phyloP scores from a whole-genome alignment of 768 basidiomycete species.

The Boletus edulis region DNA sequence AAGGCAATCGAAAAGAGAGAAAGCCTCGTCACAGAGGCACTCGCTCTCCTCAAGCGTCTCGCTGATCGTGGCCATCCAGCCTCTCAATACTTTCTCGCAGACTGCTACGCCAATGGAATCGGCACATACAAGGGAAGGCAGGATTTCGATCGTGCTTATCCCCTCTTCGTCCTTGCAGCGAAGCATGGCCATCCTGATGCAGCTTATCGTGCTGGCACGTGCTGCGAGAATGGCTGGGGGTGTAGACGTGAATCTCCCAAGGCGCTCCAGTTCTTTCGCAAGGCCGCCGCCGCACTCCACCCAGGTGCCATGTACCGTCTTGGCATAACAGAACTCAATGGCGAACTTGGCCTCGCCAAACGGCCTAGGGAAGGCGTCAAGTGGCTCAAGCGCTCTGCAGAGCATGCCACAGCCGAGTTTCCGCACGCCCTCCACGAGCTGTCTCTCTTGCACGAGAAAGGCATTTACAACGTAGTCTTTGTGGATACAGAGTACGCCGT shows the following conservation, averaged over 20 bases:
- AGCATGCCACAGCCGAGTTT: constrained; percentile 91
- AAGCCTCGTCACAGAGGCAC: constrained; percentile 87
- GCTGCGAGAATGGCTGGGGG: constrained; percentile 99
- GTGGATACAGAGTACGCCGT: constrained; percentile 95
- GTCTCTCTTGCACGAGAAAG: constrained; percentile 91
- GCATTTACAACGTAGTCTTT: constrained; percentile 97
- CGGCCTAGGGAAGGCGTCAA: constrained; percentile 96
- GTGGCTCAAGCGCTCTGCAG: constrained; percentile 97
- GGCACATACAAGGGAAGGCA: constrained; percentile 87
- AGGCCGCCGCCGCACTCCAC: constrained; percentile 87
- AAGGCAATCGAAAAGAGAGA: constrained; percentile 80
- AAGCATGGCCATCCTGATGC: constrained; percentile 98
- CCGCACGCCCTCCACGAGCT: constrained; percentile 96
- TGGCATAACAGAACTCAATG: constrained; percentile 94
- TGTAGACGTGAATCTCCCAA: constrained; percentile 90
- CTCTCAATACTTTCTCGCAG: constrained; percentile 96
- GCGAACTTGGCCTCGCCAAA: constrained; percentile 83
- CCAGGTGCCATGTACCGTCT: constrained; percentile 97
- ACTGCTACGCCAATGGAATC: constrained; percentile 98
- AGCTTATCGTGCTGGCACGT: constrained; percentile 92
- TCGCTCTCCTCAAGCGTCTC: constrained; percentile 79
- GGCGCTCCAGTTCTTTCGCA: constrained; percentile 89
- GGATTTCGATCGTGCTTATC: constrained; percentile 97
- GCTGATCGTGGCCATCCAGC: constrained; percentile 93
- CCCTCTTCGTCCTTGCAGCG: constrained; percentile 91